These are phyloP conservation scores for Letharia columbiana DNA, from an alignment of 495 filamentous ascomycete species.

Conservation along the genomic window DNA sequence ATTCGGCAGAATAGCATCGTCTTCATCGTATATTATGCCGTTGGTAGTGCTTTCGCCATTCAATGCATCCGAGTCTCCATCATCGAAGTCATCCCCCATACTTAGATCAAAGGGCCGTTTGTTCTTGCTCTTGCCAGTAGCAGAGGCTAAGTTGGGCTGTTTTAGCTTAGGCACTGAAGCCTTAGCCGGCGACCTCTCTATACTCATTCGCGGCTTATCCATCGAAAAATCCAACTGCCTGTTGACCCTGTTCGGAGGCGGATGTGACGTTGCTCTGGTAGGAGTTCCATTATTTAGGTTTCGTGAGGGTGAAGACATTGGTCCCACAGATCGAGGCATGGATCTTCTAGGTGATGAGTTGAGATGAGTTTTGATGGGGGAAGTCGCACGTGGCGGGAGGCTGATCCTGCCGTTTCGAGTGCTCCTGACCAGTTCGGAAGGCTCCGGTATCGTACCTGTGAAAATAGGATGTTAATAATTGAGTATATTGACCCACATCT, in stretches of 20 bases:
- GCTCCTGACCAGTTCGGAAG: slow-evolving; percentile 31
- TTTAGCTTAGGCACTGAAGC: neutral
- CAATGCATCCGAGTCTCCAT: slow-evolving; percentile 2
- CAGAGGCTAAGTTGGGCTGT: slow-evolving; percentile 4
- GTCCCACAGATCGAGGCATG: slow-evolving; percentile 19
- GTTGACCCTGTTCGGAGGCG: slow-evolving; percentile 10
- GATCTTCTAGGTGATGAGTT: slow-evolving; percentile 35
- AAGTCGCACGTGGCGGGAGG: slow-evolving; percentile 35
- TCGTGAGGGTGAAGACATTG: slow-evolving; percentile 20
- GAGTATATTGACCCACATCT: neutral
- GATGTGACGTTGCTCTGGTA: slow-evolving; percentile 21
- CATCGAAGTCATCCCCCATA: slow-evolving; percentile 15
- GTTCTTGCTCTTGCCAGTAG: slow-evolving; percentile 18
- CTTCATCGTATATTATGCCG: slow-evolving; percentile 10
- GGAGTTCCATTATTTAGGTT: slow-evolving; percentile 21
- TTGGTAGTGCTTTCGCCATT: slow-evolving; percentile 7
- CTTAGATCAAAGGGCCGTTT: slow-evolving; percentile 23
- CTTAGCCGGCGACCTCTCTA: slow-evolving; percentile 7
- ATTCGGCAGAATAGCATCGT: neutral
- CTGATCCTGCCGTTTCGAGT: slow-evolving; percentile 24
- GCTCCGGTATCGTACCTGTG: slow-evolving; percentile 41
- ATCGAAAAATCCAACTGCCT: slow-evolving; percentile 12
- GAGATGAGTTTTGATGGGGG: slow-evolving; percentile 39
- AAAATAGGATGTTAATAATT: slow-evolving; percentile 6
- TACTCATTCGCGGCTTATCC: slow-evolving; percentile 12